Evolutionary conservation across 2,329 filamentous ascomycete species (phyloP).

Genomic region (Nemania sp.): DNA sequence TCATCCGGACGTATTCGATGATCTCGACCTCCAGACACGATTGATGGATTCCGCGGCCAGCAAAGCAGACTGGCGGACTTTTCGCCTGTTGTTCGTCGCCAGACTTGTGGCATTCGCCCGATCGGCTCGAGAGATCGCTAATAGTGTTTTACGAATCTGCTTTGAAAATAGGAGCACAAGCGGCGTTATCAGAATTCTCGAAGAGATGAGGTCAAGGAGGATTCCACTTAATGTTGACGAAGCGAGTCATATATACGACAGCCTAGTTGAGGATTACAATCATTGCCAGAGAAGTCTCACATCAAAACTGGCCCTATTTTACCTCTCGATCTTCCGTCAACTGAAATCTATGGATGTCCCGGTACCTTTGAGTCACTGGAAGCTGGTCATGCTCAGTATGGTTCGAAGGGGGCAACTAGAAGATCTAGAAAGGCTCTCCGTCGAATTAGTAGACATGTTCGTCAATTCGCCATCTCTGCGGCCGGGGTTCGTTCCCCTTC

Average conservation of each 20-base stretch:
- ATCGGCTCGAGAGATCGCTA: constrained; percentile 37
- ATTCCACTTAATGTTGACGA: constrained; percentile 39
- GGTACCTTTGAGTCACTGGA: constrained; percentile 48
- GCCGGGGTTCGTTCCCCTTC: constrained; percentile 47
- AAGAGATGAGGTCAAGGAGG: constrained; percentile 43
- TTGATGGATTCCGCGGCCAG: constrained; percentile 43
- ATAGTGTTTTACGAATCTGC: constrained; percentile 40
- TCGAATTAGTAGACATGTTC: constrained; percentile 48
- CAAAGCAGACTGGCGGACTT: constrained; percentile 46
- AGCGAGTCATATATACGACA: constrained; percentile 37
- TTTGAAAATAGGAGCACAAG: constrained; percentile 35
- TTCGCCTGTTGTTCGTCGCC: constrained; percentile 50
- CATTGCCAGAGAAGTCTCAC: constrained; percentile 22
- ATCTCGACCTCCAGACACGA: constrained; percentile 45
- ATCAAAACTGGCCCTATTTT: constrained; percentile 34
- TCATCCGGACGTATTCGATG: constrained; percentile 60
- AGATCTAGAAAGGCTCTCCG: constrained; percentile 49
- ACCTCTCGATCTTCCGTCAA: constrained; percentile 41
- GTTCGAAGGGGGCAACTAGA: constrained; percentile 48
- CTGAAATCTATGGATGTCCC: constrained; percentile 46
- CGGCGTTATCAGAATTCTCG: constrained; percentile 41
- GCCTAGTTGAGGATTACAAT: constrained; percentile 33
- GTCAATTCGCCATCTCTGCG: constrained; percentile 36
- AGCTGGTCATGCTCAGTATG: constrained; percentile 48
- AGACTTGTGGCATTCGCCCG: constrained; percentile 42